Percentiles rank a stretch among this genome's conserved stretches.
These are phyloP conservation scores for Aspergillus clavatus DNA, from an alignment of 2,329 filamentous ascomycete genomes.

Conservation along the genomic window DNA sequence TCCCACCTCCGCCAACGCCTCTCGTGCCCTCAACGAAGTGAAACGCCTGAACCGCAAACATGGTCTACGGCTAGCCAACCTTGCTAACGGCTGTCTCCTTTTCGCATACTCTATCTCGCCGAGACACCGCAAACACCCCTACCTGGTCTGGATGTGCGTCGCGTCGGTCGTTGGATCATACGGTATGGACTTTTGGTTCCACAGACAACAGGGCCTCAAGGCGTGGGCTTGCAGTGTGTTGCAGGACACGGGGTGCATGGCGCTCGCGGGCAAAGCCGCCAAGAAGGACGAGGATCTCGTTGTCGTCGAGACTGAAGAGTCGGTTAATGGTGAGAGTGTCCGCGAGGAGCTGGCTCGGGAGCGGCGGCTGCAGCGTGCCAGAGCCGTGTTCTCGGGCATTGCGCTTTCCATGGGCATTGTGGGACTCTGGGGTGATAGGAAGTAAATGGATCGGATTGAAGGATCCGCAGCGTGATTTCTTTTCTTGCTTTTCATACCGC, in stretches of 20 bases:
- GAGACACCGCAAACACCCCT: conserved; percentile 72
- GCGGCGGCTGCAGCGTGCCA: conserved; percentile 33
- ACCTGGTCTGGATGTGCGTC: conserved; percentile 78
- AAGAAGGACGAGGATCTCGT: conserved; percentile 37
- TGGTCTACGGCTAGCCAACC: conserved; percentile 60
- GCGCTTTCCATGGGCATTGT: conserved; percentile 45
- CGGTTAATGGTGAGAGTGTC: conserved; percentile 44
- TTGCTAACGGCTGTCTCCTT: conserved; percentile 67
- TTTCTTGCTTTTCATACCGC: no score
- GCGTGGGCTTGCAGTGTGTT: conserved; percentile 27
- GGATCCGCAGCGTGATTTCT: background rate
- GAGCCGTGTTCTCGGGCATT: conserved; percentile 37
- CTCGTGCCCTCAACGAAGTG: conserved; percentile 66
- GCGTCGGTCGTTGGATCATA: conserved; percentile 47
- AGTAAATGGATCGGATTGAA: background rate
- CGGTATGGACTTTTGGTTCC: conserved; percentile 67
- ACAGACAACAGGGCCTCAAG: conserved; percentile 55
- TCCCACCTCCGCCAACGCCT: conserved; percentile 66
- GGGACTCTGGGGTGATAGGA: conserved; percentile 45
- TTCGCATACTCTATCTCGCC: conserved; percentile 76
- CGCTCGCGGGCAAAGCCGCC: conserved; percentile 10
- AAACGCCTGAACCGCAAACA: conserved; percentile 60
- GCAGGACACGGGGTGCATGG: conserved; percentile 42
- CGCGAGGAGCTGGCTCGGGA: conserved; percentile 42
- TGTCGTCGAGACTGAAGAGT: conserved; percentile 35